Percentiles rank a stretch among this genome's conserved stretches.
Conservation (phyloP, 306 rosid species). For the Fragaria ananassa region DNA sequence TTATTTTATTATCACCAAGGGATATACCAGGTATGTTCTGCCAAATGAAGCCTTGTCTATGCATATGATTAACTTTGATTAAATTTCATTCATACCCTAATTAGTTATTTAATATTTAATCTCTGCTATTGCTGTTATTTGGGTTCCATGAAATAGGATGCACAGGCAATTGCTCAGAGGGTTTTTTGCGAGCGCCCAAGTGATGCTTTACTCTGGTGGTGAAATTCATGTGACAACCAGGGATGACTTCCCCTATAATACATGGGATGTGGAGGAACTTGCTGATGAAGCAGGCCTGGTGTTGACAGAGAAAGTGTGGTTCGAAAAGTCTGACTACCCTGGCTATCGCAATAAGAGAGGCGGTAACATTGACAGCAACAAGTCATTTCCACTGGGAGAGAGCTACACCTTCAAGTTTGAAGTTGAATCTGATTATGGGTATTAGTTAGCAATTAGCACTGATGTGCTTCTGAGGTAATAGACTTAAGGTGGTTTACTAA, state of each 20-base stretch:
- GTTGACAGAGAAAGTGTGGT: neutral
- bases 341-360: slow-evolving; percentile 31
- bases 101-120: neutral
- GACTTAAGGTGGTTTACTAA: neutral
- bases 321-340: slow-evolving; percentile 16
- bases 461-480: neutral
- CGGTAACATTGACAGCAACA: slow-evolving; percentile 14
- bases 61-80: neutral
- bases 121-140: neutral
- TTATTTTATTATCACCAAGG: neutral
- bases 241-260: slow-evolving; percentile 22
- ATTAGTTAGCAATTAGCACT: neutral
- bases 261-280: slow-evolving; percentile 24
- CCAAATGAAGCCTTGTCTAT: neutral
- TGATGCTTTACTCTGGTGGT: slow-evolving; percentile 18
- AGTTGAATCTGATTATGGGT: neutral
- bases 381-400: slow-evolving; percentile 4
- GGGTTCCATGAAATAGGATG: slow-evolving; percentile 13
- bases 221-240: slow-evolving; percentile 27
- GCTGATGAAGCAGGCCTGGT: slow-evolving; percentile 6
- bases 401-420: slow-evolving; percentile 29
- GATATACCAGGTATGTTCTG: neutral
- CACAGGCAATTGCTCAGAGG: slow-evolving; percentile 21
- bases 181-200: slow-evolving; percentile 17
- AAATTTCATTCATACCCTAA: neutral